These are phyloP conservation scores for Xylaria sp. DNA, from an alignment of 495 filamentous ascomycete genomes.

Conservation along the genomic window DNA sequence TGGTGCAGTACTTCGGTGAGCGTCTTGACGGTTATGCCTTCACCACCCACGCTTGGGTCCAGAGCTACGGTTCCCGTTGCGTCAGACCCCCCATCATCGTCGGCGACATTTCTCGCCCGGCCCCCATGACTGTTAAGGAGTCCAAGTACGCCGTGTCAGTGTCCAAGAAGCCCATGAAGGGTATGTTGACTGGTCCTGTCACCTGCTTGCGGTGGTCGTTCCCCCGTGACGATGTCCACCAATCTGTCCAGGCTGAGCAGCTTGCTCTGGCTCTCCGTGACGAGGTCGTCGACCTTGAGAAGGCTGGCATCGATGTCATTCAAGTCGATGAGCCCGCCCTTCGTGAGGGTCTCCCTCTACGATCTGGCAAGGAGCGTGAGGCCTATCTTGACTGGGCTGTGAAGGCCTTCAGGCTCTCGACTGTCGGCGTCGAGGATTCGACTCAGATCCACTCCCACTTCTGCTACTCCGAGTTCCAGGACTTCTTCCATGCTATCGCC, in stretches of 20 bases:
- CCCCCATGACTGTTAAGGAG: slow-evolving; percentile 99
- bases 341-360: slow-evolving; percentile 97
- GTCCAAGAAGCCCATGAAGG: slow-evolving; percentile 99
- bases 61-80: slow-evolving; percentile 97
- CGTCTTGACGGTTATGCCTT: slow-evolving; percentile 95
- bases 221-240: slow-evolving; percentile 98
- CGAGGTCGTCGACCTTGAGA: slow-evolving; percentile 96
- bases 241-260: slow-evolving; percentile 98
- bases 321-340: slow-evolving; percentile 99
- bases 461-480: slow-evolving; percentile 99
- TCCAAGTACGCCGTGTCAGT: slow-evolving; percentile 96
- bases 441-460: slow-evolving; percentile 99
- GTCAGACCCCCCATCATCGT: slow-evolving; percentile 98
- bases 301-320: slow-evolving; percentile 94
- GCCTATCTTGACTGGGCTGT: slow-evolving; percentile 97
- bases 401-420: slow-evolving; percentile 92
- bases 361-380: slow-evolving; percentile 87
- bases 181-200: slow-evolving; percentile 99
- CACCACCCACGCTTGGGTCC: slow-evolving; percentile 98
- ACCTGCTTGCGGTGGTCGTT: slow-evolving; percentile 99
- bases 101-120: slow-evolving; percentile 94
- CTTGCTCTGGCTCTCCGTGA: slow-evolving; percentile 97
- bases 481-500: slow-evolving; percentile 99
- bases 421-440: slow-evolving; percentile 85
- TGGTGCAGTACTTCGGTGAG: slow-evolving; percentile 99